These are phyloP conservation scores for Taphrina sp. DNA, from an alignment of 1,139 yeast genomes.

Conservation along the genomic window DNA sequence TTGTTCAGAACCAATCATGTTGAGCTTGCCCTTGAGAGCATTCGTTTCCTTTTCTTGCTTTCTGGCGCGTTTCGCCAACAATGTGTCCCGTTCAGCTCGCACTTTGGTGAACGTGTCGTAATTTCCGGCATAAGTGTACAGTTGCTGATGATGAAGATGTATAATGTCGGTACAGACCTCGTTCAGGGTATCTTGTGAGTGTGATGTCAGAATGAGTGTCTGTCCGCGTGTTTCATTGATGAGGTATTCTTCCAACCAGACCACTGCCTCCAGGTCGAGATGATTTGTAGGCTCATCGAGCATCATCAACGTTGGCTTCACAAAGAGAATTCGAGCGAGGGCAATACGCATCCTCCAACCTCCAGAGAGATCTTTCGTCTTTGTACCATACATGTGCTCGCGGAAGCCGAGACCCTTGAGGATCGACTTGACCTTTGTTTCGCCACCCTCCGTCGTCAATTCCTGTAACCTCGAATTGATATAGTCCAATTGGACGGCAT, in stretches of 20 bases:
- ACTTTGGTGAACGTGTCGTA: slow-evolving; percentile 96
- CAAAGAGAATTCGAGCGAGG: slow-evolving; percentile 75
- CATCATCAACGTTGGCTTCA: slow-evolving; percentile 79
- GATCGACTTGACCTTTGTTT: slow-evolving; percentile 56
- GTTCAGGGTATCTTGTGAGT: slow-evolving; percentile 98
- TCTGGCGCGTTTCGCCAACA: slow-evolving; percentile 94
- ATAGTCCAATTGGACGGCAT: slow-evolving; percentile 34
- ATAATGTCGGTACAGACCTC: slow-evolving; percentile 98
- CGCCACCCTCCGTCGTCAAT: slow-evolving; percentile 33
- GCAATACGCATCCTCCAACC: slow-evolving; percentile 95
- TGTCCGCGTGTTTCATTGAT: slow-evolving; percentile 46
- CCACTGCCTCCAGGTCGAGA: slow-evolving; percentile 98
- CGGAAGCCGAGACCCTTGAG: slow-evolving; percentile 97
- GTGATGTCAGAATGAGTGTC: slow-evolving; percentile 81
- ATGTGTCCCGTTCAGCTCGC: slow-evolving; percentile 86
- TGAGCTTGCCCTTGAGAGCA: slow-evolving; percentile 97
- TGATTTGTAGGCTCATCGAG: slow-evolving; percentile 99
- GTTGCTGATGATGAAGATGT: slow-evolving; percentile 78
- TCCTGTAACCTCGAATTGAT: slow-evolving; percentile 35
- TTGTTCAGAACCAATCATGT: slow-evolving; percentile 99
- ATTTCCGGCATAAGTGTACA: slow-evolving; percentile 90
- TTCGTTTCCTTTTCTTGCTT: slow-evolving; percentile 99
- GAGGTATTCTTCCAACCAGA: slow-evolving; percentile 97
- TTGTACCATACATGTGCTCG: slow-evolving; percentile 73
- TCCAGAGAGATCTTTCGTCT: slow-evolving; percentile 99